A percentile compares a stretch with the other conserved stretches of the same genome.
phyloP scores from a whole-genome alignment of 2,329 filamentous ascomycete species.

The Hymenotorrendiella dingleyae region DNA sequence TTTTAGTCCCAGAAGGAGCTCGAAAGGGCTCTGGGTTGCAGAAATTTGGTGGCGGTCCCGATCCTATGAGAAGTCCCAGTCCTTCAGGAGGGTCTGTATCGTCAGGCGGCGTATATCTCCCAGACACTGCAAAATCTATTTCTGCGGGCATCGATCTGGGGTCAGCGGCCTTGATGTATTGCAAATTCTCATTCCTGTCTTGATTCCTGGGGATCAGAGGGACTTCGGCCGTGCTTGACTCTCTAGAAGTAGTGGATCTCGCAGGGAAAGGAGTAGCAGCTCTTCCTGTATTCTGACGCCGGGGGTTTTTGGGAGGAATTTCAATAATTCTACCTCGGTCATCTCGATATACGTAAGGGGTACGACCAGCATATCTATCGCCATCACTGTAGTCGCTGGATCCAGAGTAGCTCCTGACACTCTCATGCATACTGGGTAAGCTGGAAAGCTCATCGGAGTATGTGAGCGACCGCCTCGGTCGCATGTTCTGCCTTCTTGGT shows the following conservation, averaged over 20 bases:
- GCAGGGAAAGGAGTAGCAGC: conserved; percentile 14
- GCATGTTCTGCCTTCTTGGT: neutral
- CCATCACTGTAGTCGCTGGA: conserved; percentile 17
- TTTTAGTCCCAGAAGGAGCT: neutral
- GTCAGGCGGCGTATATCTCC: neutral
- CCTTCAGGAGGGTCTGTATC: conserved; percentile 5
- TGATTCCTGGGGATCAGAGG: conserved; percentile 3
- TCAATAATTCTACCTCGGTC: neutral
- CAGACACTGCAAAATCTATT: conserved; percentile 6
- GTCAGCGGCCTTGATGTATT: conserved; percentile 14
- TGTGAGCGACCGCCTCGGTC: neutral
- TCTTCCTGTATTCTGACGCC: conserved; percentile 11
- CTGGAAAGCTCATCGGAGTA: conserved; percentile 15
- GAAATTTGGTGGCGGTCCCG: conserved; percentile 4
- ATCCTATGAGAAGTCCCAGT: neutral
- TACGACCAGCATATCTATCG: neutral
- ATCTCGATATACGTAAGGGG: neutral
- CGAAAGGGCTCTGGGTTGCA: conserved; percentile 7
- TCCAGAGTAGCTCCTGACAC: conserved; percentile 19
- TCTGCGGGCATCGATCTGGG: conserved; percentile 14
- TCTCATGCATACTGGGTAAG: conserved; percentile 25
- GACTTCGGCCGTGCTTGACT: conserved; percentile 3
- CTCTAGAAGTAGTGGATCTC: conserved; percentile 9
- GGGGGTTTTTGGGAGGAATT: neutral
- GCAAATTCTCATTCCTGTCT: conserved; percentile 4